These are phyloP conservation scores for thale cress (Arabidopsis thaliana) DNA, from an alignment of 345 rosid genomes.

Conservation along the genomic window TAIR10.1 NC_003074.8:17803501-17804000, in stretches of 20 bases:
- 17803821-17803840: constrained; percentile 14
- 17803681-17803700: constrained; percentile 75
- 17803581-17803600: constrained; percentile 35
- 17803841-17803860: constrained; percentile 5
- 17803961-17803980: constrained; percentile 24
- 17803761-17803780: constrained; percentile 6
- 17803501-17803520: constrained; percentile 62
- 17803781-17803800: constrained; percentile 16
- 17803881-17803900: constrained; percentile 13
- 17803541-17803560: background rate
- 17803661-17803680: constrained; percentile 75
- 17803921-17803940: constrained; percentile 20
- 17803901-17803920: constrained; percentile 4
- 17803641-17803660: constrained; percentile 69
- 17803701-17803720: constrained; percentile 46
- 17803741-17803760: constrained; percentile 13
- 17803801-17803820: constrained; percentile 31
- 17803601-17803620: constrained; percentile 62
- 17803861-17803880: constrained; percentile 24
- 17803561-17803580: constrained; percentile 12
- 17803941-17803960: constrained; percentile 25
- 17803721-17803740: constrained; percentile 28
- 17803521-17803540: constrained; percentile 41
- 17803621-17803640: constrained; percentile 73
- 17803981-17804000: constrained; percentile 17